Conservation (phyloP, 78 protist genomes). For the Guillardia theta region DNA sequence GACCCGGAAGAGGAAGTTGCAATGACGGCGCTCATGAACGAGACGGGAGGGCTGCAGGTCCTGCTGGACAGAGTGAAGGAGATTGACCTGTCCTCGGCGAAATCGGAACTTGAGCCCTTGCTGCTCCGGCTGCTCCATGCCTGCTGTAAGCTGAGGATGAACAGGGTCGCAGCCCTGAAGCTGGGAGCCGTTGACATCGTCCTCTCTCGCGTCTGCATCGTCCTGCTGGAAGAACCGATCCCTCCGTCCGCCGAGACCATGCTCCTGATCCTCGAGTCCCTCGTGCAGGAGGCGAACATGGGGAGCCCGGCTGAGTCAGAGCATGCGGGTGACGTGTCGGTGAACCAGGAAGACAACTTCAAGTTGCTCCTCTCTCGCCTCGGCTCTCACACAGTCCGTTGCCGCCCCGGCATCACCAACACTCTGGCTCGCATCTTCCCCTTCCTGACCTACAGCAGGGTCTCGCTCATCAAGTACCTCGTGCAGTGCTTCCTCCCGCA, state of each 20-base stretch:
- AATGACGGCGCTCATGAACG: conserved; percentile 59
- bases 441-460: conserved; percentile 70
- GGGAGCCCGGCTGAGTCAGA: too few relatives aligned
- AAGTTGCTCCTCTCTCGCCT: not conserved
- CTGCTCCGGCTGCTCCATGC: conserved; percentile 49
- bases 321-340: too few relatives aligned
- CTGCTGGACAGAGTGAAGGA: not conserved
- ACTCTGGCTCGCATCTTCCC: conserved; percentile 73
- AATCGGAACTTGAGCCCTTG: conserved; percentile 48
- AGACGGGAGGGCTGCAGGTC: not conserved
- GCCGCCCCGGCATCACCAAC: not conserved
- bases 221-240: not conserved
- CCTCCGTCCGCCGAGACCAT: not conserved
- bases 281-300: too few relatives aligned
- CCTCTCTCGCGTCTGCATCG: not conserved
- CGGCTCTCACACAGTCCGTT: not conserved
- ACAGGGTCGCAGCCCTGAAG: conserved; percentile 23
- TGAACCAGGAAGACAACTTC: too few relatives aligned
- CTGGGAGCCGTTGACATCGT: not conserved
- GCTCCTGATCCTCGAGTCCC: not conserved
- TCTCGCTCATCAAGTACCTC: not conserved
- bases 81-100: conserved; percentile 1
- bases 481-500: not conserved
- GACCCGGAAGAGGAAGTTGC: conserved; percentile 77
- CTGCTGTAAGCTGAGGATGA: conserved; percentile 52